Evolutionary conservation across 2,329 filamentous ascomycete species (phyloP), one percentile per base, ranked within the genome.

Genomic region (Rosellinia necatrix): DNA sequence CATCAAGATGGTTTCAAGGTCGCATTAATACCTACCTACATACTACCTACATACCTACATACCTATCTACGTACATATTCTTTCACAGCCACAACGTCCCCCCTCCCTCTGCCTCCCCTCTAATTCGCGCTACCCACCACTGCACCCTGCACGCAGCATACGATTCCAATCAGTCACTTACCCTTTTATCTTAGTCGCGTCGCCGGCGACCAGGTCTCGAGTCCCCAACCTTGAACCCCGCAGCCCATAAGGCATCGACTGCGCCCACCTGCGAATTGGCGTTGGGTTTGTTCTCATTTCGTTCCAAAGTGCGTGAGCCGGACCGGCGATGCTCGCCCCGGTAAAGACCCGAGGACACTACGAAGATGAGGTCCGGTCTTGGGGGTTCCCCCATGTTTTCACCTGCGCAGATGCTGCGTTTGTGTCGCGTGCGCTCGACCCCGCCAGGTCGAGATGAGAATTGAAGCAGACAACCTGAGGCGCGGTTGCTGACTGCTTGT

Each of bases 331-430:
- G 30, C 21, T 19, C 42, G 38, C 13, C 49, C 29, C 47, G 21
- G 27, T 43, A 29, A 78, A 75, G 63, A 74, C 76, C 27, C 76
- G 72, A 51, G 71, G 68, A 56, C 76, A 82, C 35, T 75, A 76
- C 32, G 87, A 91, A 69, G 73, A 75, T 46, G 75, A 88, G 66
- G 87, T 91, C 22, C 78, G 78, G 30, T 83, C 81, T 1, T 90
- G 88, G 87, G 88, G 88, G 1, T 91, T 90, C 68, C 63, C 70
- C 2, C 78, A 85, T 46, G 86, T 89, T 66, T 89, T 89, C 61
- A 90, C 86, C 2, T 91, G 88, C 87, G 85, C 81, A 6, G 88
- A 91, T 71, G 74, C 77, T 19, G 83, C 86, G 87, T 90, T n/a
- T n/a, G 79, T 69, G 84, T 80, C 56, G 48, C 32, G 38, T 43